Conservation (phyloP, 371 early-diverging fungal genomes). For the Thermomucor indicae-seudaticae region DNA sequence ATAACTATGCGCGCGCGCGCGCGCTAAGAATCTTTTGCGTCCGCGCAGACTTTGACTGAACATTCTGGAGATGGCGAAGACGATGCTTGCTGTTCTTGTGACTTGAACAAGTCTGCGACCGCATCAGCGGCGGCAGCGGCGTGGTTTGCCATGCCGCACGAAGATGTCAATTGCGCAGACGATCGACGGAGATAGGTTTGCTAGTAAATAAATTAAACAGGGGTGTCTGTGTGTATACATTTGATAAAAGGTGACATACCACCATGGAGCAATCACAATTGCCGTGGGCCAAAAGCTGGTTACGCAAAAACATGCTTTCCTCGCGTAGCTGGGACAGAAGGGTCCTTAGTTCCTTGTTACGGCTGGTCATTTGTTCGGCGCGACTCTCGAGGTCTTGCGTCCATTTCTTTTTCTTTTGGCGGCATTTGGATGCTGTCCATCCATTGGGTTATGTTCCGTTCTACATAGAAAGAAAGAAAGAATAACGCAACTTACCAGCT, state of each 20-base stretch:
- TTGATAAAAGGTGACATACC: background rate
- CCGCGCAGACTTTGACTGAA: background rate
- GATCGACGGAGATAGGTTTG: constrained; percentile 11
- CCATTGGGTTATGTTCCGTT: background rate
- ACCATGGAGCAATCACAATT: constrained; percentile 47
- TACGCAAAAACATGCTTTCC: constrained; percentile 61
- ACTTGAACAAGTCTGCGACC: constrained; percentile 3
- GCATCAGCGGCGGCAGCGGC: constrained; percentile 9
- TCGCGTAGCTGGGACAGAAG: constrained; percentile 58
- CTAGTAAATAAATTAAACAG: background rate
- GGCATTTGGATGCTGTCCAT: constrained; percentile 61
- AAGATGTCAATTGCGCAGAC: constrained; percentile 7
- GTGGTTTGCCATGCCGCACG: background rate
- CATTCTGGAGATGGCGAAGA: background rate
- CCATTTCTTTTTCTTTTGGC: constrained; percentile 78
- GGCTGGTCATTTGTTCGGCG: constrained; percentile 44
- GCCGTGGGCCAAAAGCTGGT: constrained; percentile 57
- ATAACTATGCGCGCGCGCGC: too few species aligned
- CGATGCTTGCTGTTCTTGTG: background rate
- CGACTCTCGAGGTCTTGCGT: constrained; percentile 62
- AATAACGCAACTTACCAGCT: constrained; percentile 39
- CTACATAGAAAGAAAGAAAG: background rate
- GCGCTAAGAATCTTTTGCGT: too few species aligned
- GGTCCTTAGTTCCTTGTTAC: constrained; percentile 54
- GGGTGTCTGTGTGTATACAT: background rate